Percentiles rank a stretch among this genome's conserved stretches.
These are phyloP conservation scores for Russula earlei DNA, from an alignment of 768 basidiomycete genomes.

Conservation along the genomic window DNA sequence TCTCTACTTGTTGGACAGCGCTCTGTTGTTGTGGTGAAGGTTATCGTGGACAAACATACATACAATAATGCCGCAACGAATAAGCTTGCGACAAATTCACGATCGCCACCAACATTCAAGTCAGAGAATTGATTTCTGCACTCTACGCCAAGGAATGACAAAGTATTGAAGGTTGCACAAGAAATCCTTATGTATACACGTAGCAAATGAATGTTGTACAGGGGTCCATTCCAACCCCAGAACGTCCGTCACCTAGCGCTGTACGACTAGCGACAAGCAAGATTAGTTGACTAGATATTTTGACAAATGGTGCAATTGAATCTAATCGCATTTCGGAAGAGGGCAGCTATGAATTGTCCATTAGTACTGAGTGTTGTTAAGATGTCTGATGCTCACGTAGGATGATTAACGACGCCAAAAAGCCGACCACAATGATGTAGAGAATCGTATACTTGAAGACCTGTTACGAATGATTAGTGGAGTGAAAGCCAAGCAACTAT, in stretches of 20 bases:
- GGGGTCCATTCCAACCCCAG: not conserved
- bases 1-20: not conserved
- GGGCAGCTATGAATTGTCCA: slow-evolving; percentile 42
- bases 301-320: slow-evolving; percentile 78
- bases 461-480: slow-evolving; percentile 26
- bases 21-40: too few relatives aligned
- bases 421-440: slow-evolving; percentile 65
- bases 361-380: not conserved
- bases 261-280: slow-evolving; percentile 19
- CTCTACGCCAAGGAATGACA: too few relatives aligned
- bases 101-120: too few relatives aligned
- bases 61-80: too few relatives aligned
- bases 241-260: not conserved
- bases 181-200: slow-evolving; percentile 11
- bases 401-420: slow-evolving; percentile 73
- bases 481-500: not conserved
- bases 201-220: slow-evolving; percentile 18
- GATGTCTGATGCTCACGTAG: slow-evolving; percentile 50
- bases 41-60: too few relatives aligned
- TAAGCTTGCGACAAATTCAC: too few relatives aligned
- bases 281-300: slow-evolving; percentile 49
- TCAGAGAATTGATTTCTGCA: too few relatives aligned
- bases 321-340: slow-evolving; percentile 75
- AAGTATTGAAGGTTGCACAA: too few relatives aligned
- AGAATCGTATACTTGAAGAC: slow-evolving; percentile 80